phyloP scores from a whole-genome alignment of 2,329 filamentous ascomycete species.

The Exophiala lecanii-corni region DNA sequence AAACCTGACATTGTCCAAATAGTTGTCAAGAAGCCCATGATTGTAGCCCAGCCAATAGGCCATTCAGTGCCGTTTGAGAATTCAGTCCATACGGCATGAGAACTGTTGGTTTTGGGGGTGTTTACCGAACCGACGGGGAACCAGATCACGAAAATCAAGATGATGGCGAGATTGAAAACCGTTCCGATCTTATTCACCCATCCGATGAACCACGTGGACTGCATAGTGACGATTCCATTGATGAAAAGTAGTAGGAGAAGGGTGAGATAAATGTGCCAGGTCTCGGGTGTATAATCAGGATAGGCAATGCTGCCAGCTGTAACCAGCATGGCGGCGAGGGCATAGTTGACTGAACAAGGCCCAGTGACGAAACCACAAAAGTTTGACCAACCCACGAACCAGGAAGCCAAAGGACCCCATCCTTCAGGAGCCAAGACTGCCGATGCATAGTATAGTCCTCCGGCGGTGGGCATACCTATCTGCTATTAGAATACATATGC shows the following conservation, averaged over 20 bases:
- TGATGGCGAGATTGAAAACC: slow-evolving; percentile 29
- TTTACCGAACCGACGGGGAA: slow-evolving; percentile 32
- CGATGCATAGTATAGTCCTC: slow-evolving; percentile 32
- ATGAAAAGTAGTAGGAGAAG: slow-evolving; percentile 31
- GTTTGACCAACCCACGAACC: slow-evolving; percentile 32
- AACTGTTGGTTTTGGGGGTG: slow-evolving; percentile 33
- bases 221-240: slow-evolving; percentile 33
- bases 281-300: slow-evolving; percentile 30
- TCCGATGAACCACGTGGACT: slow-evolving; percentile 34
- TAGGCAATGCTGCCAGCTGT: slow-evolving; percentile 33
- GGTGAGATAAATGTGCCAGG: slow-evolving; percentile 34
- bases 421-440: slow-evolving; percentile 34
- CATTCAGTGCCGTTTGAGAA: slow-evolving; percentile 31
- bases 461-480: slow-evolving; percentile 25
- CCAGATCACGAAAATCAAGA: slow-evolving; percentile 35
- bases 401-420: slow-evolving; percentile 22
- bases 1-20: slow-evolving; percentile 32
- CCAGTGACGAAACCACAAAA: slow-evolving; percentile 31
- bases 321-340: slow-evolving; percentile 33
- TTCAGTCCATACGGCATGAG: slow-evolving; percentile 26
- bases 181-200: slow-evolving; percentile 32
- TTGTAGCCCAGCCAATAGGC: slow-evolving; percentile 28
- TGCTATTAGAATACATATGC: too few species aligned
- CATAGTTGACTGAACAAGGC: slow-evolving; percentile 34
- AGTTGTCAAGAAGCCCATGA: slow-evolving; percentile 43